Evolutionary conservation across 2,329 filamentous ascomycete species (phyloP), one percentile per base, ranked within the genome.

Genomic region (Clathrospora elynae): DNA sequence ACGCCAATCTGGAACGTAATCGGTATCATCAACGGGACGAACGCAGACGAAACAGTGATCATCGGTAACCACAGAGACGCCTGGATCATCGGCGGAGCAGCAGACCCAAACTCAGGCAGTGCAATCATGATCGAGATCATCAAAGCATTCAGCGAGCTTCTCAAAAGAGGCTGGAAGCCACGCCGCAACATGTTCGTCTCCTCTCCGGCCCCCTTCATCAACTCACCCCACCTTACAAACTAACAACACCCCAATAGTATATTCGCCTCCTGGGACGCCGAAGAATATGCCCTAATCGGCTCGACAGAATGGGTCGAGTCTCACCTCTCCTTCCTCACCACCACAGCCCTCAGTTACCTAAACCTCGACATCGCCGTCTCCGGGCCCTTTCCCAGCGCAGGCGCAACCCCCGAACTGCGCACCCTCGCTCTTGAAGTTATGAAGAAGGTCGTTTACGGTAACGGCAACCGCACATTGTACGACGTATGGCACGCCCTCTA

Each of bases 1-100:
- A 92, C 87, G 0, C 86, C 88, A 3, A 74, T 91, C 33, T 96
- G 90, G 90, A 82, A 90, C 67, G 79, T 81, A 18, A 80, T 81
- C 39, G 81, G 82, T 10, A 75, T 90, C 16, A 84, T 90, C 64
- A 85, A 84, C 49, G 83, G 81, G 49, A 81, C 74, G 22, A 82
- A 86, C 40, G 50, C 72, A 40, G 73, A 79, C 51, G 82, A 86
- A 56, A 74, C 76, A 4, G 62, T 79, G 8, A 60, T 80, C 12
- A 67, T 80, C 13, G 77, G 77, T 4, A 79, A 80, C 20, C 77
- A 80, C 39, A 71, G 77, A 5, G 77, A 80, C 61, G 78, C 78
- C 0, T 80, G 77, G 77, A 75, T 78, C 8, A 66, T 77, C 14
- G 77, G 78, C 5, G 77, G 77, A 2, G 77, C 77, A 2, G 74